A percentile compares a stretch with the other conserved stretches of the same genome.
phyloP scores from a whole-genome alignment of 169 alveolate genomes.

The Plasmodium vivax region DNA sequence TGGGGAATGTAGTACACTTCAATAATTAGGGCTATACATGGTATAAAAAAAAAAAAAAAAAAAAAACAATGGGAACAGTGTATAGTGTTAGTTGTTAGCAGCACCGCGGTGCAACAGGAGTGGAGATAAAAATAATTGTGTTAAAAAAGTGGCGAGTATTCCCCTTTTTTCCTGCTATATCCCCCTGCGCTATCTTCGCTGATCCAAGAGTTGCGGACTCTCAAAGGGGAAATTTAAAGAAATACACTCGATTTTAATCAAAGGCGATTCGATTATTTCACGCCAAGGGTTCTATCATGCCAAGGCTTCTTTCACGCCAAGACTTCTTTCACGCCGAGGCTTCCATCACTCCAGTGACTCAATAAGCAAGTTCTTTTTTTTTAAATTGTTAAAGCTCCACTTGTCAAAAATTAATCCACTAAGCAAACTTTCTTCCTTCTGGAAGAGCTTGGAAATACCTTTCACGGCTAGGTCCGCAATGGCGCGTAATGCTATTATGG shows the following conservation, averaged over 20 bases:
- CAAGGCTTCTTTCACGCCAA: not conserved
- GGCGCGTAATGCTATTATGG: constrained; percentile 17
- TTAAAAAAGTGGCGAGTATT: not conserved
- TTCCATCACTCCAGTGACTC: not conserved
- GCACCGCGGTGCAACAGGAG: not conserved
- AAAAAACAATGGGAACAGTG: not conserved
- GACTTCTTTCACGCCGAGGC: not conserved
- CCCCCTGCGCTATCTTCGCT: not conserved
- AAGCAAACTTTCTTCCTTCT: not conserved
- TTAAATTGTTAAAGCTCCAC: not conserved
- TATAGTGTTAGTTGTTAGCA: not conserved
- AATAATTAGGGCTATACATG: not conserved
- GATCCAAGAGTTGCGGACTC: not conserved
- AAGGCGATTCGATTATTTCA: not conserved
- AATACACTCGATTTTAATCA: not conserved
- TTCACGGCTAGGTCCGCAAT: not conserved
- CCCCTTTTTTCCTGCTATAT: not conserved
- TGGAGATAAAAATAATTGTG: not conserved
- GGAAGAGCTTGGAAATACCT: not conserved
- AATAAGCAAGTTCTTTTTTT: not conserved
- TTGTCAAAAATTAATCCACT: constrained; percentile 16
- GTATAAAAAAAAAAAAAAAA: not conserved
- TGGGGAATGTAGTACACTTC: not conserved
- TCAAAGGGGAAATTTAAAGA: not conserved
- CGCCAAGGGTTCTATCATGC: not conserved